phyloP scores from a whole-genome alignment of 1,284 basidiomycete genomes.

The Ceraceosorus bombacis region DNA sequence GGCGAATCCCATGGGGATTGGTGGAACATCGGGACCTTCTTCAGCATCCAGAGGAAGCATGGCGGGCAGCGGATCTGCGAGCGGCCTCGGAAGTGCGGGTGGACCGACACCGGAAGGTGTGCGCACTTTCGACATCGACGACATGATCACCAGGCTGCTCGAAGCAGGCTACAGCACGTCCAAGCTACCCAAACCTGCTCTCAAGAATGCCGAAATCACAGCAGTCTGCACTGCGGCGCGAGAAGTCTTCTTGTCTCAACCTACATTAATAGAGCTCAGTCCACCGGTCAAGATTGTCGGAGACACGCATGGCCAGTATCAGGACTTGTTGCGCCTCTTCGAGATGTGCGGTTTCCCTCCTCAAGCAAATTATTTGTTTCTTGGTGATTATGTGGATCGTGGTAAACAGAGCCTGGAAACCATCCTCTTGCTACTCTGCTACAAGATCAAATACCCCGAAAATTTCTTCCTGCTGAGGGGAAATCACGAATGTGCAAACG shows the following conservation, averaged over 20 bases:
- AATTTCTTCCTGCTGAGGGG: slow-evolving; percentile 97
- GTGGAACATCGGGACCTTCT: neutral
- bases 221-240: slow-evolving; percentile 92
- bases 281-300: slow-evolving; percentile 95
- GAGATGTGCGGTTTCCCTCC: slow-evolving; percentile 99
- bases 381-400: slow-evolving; percentile 96
- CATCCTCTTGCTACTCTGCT: slow-evolving; percentile 88
- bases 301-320: slow-evolving; percentile 97
- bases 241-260: slow-evolving; percentile 92
- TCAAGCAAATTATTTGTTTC: slow-evolving; percentile 92
- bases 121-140: slow-evolving; percentile 78
- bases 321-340: slow-evolving; percentile 93
- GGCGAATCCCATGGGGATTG: slow-evolving; percentile 14
- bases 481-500: slow-evolving; percentile 98
- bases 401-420: slow-evolving; percentile 98
- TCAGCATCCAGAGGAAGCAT: slow-evolving; percentile 3
- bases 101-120: slow-evolving; percentile 24
- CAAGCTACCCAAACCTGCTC: slow-evolving; percentile 90
- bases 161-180: slow-evolving; percentile 89
- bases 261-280: slow-evolving; percentile 91
- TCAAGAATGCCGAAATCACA: slow-evolving; percentile 94
- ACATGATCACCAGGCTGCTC: slow-evolving; percentile 92
- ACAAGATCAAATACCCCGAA: slow-evolving; percentile 96
- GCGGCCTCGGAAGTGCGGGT: neutral
- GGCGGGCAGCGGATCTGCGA: slow-evolving; percentile 4